Conservation (phyloP, 2,329 filamentous ascomycete species). For the Chalaropsis thielavioides region DNA sequence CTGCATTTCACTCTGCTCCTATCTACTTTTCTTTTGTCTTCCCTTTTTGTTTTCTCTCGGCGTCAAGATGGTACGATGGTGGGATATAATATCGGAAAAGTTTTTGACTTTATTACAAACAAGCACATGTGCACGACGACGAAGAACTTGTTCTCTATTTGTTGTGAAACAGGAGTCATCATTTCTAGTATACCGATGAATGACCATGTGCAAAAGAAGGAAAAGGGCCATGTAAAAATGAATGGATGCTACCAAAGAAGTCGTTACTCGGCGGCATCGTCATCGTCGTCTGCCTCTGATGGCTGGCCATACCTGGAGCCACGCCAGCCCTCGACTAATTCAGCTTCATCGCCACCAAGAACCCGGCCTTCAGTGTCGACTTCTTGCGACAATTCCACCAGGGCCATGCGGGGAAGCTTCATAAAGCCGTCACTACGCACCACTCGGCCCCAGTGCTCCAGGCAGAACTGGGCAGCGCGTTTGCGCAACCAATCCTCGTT, state of each 20-base stretch:
- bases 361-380: slow-evolving; percentile 88
- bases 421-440: slow-evolving; percentile 82
- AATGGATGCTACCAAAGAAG: slow-evolving; percentile 19
- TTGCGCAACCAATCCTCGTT: slow-evolving; percentile 89
- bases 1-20: neutral
- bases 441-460: slow-evolving; percentile 88
- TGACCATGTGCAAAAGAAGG: neutral
- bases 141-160: neutral
- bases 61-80: slow-evolving; percentile 5
- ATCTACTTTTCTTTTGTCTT: slow-evolving; percentile 11
- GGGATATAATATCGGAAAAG: slow-evolving; percentile 6
- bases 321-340: slow-evolving; percentile 38
- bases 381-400: slow-evolving; percentile 87
- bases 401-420: slow-evolving; percentile 57
- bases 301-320: slow-evolving; percentile 27
- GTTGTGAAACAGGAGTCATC: neutral
- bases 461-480: slow-evolving; percentile 73
- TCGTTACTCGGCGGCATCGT: slow-evolving; percentile 41
- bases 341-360: slow-evolving; percentile 71
- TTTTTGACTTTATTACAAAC: slow-evolving; percentile 6
- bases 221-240: neutral
- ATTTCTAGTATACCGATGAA: neutral
- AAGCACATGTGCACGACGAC: neutral
- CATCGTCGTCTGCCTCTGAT: slow-evolving; percentile 38
- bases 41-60: neutral